Conservation (phyloP, 23 red algal species). For the Chondrus crispus region DNA sequence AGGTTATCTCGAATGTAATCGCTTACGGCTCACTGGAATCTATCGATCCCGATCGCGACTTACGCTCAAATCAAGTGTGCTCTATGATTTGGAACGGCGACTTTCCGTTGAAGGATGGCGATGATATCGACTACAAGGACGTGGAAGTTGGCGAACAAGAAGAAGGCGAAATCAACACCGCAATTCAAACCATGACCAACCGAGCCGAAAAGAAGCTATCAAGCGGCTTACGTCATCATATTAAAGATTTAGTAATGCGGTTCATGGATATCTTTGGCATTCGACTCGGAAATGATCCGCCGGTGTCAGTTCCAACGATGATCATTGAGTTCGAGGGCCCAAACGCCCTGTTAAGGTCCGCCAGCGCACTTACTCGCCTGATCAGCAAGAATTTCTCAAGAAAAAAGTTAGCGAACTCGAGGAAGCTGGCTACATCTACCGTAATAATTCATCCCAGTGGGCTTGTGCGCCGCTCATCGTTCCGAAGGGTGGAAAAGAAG, state of each 20-base stretch:
- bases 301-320: neutral
- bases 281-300: conserved; percentile 21
- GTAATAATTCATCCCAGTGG: conserved; percentile 23
- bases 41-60: neutral
- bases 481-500: neutral
- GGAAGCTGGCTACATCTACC: neutral
- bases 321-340: neutral
- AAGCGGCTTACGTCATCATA: neutral
- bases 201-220: neutral
- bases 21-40: neutral
- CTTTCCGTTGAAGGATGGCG: conserved; percentile 34
- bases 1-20: neutral
- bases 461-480: conserved; percentile 10
- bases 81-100: conserved; percentile 9
- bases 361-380: conserved; percentile 26
- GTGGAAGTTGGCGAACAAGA: conserved; percentile 41
- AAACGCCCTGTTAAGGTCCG: neutral
- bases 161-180: neutral
- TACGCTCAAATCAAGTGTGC: too few species aligned
- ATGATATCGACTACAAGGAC: conserved; percentile 54
- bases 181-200: neutral
- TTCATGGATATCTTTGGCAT: conserved; percentile 40
- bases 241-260: neutral
- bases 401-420: conserved; percentile 10
- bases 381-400: conserved; percentile 15